Base-by-base conservation (phyloP, 306 rosid genomes). In the Gillenia trifoliata region DNA sequence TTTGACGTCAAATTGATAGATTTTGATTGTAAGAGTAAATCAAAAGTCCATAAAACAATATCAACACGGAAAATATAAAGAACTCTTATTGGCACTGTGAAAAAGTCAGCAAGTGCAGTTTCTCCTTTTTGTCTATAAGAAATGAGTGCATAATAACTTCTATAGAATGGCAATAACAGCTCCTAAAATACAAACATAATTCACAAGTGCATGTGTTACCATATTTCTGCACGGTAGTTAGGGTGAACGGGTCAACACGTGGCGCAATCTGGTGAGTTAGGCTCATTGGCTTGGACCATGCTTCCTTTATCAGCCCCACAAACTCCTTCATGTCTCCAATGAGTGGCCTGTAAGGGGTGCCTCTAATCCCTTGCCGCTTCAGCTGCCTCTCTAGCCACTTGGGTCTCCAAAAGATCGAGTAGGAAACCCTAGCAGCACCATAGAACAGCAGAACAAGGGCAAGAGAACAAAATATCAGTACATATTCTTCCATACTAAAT, bases 171-270 rank as follows among this genome's bases (percentile, higher is more conserved):
- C 2, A 36, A 36, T 36, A 36, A 36, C 40, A 36, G 6, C 10
- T 36, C 40, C 8, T 10, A 36, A 10, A 36, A 36, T 36, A 36
- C 6, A 34, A 38, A 38, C 11, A 38, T 38, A 50, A 6, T 49
- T n/a, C 26, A 15, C 5, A 26, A 17, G 55, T n/a, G n/a, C n/a
- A 26, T 25, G 11, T 47, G 62, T 0, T 74, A 83, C 89, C 86
- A 30, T 85, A 85, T 74, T 79, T 88, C 33, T 85, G 79, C 22
- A 75, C 79, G 10, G 40, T 71, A 12, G 47, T 9, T 0, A 70
- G 41, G 19, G 89, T 81, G 75, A 88, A 85, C 0, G 89, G 88
- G 17, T 88, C 89, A 4, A 85, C 88, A 11, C 86, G 84, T 25
- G 79, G 66, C 41, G 62, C 77, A 56, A 88, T 85, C 67, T 71